A percentile compares a stretch with the other conserved stretches of the same genome.
Evolutionary conservation across 306 rosid genomes (phyloP).

Genomic region (Macrotyloma uniflorum): DNA sequence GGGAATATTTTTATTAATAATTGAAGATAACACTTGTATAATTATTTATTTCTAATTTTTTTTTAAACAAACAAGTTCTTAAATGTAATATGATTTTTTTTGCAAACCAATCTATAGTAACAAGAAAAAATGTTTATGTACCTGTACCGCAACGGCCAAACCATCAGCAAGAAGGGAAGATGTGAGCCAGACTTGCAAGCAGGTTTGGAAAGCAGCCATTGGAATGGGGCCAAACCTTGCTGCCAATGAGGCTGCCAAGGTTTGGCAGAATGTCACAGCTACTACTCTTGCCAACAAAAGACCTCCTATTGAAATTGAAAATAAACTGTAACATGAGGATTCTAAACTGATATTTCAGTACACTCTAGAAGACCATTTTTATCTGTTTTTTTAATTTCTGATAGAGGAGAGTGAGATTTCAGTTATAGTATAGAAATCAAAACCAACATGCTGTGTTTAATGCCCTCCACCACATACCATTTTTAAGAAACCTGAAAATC

Average conservation of each 20-base stretch:
- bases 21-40: too few species aligned
- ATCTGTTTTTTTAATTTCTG: neutral
- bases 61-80: too few species aligned
- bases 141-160: constrained; percentile 92
- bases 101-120: neutral
- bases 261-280: constrained; percentile 95
- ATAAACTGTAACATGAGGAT: neutral
- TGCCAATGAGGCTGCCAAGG: constrained; percentile 88
- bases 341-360: neutral
- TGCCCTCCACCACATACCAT: constrained; percentile 54
- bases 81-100: too few species aligned
- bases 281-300: constrained; percentile 73
- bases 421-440: neutral
- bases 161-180: constrained; percentile 96
- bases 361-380: neutral
- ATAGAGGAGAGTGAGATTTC: neutral
- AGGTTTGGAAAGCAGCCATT: constrained; percentile 97
- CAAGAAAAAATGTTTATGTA: constrained; percentile 19
- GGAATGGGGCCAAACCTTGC: constrained; percentile 80
- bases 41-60: too few species aligned
- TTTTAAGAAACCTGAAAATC: constrained; percentile 76
- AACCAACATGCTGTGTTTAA: neutral
- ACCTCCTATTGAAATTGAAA: constrained; percentile 54
- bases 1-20: too few species aligned
- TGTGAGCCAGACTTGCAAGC: constrained; percentile 92